Evolutionary conservation across 495 filamentous ascomycete genomes (phyloP).

Genomic region (Penicillium arizonense): DNA sequence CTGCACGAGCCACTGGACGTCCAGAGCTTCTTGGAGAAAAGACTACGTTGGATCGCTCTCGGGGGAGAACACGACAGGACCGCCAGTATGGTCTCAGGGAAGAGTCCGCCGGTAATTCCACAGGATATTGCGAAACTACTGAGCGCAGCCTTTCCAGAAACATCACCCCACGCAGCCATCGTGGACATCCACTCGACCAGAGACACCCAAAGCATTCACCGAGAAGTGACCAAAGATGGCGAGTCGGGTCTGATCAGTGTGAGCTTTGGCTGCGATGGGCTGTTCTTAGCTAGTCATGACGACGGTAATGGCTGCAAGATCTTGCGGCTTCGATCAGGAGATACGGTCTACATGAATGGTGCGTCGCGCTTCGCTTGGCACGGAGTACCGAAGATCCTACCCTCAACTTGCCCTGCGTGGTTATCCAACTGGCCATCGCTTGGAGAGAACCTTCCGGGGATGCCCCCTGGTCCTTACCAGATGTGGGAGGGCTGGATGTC

Average conservation of each 20-base stretch:
- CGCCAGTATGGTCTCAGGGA: constrained; percentile 69
- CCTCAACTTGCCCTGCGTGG: constrained; percentile 71
- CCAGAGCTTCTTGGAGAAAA: constrained; percentile 64
- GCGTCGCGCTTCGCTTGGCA: constrained; percentile 87
- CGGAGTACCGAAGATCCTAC: constrained; percentile 79
- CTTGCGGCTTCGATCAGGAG: constrained; percentile 72
- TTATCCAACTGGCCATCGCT: constrained; percentile 72
- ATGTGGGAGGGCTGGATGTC: constrained; percentile 83
- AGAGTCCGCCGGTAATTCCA: constrained; percentile 70
- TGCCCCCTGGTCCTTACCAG: constrained; percentile 40
- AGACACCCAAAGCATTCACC: constrained; percentile 83
- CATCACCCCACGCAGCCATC: constrained; percentile 81
- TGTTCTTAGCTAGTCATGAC: constrained; percentile 60
- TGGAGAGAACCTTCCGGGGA: constrained; percentile 22
- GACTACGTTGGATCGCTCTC: constrained; percentile 88
- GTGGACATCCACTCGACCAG: constrained; percentile 87
- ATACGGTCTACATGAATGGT: constrained; percentile 79
- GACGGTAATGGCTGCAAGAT: constrained; percentile 50
- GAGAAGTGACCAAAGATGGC: constrained; percentile 83
- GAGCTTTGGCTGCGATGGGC: constrained; percentile 81
- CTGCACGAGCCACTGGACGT: constrained; percentile 70
- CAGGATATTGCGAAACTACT: constrained; percentile 65
- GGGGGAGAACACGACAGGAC: constrained; percentile 97
- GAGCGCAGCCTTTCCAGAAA: constrained; percentile 64
- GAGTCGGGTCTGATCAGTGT: constrained; percentile 75